Percentiles rank a stretch among this genome's conserved stretches.
These are phyloP conservation scores for Cryoendolithus antarcticus DNA, from an alignment of 2,329 filamentous ascomycete genomes.

Conservation along the genomic window DNA sequence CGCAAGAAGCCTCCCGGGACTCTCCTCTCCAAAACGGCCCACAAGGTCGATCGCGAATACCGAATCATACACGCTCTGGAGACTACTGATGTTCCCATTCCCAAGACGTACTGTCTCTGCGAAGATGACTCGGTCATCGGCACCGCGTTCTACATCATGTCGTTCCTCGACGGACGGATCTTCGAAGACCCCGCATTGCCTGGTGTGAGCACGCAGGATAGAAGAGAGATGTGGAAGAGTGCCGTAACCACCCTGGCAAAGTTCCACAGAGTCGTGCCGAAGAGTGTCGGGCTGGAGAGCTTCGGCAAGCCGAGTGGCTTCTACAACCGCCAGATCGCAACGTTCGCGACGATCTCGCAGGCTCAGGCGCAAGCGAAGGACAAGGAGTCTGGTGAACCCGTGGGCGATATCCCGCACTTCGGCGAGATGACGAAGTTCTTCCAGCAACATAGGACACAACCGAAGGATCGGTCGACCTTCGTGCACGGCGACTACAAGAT, in stretches of 20 bases:
- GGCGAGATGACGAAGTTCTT: conserved; percentile 72
- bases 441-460: conserved; percentile 53
- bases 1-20: conserved; percentile 97
- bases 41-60: conserved; percentile 94
- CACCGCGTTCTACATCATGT: conserved; percentile 95
- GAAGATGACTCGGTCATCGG: conserved; percentile 70
- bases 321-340: conserved; percentile 74
- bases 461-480: conserved; percentile 62
- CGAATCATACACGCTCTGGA: conserved; percentile 75
- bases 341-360: conserved; percentile 65
- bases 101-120: conserved; percentile 71
- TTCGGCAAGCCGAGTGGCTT: conserved; percentile 69
- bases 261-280: conserved; percentile 64
- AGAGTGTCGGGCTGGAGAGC: conserved; percentile 51
- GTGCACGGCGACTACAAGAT: conserved; percentile 96
- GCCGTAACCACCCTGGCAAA: conserved; percentile 73
- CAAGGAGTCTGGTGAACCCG: conserved; percentile 59
- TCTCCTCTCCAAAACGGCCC: conserved; percentile 83
- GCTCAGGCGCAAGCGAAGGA: conserved; percentile 67
- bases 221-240: conserved; percentile 72
- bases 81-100: conserved; percentile 71
- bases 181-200: conserved; percentile 81
- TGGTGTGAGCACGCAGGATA: conserved; percentile 53
- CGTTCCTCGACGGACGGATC: conserved; percentile 85
- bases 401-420: conserved; percentile 76